A percentile compares a stretch with the other conserved stretches of the same genome.
Evolutionary conservation across 1,284 basidiomycete species (phyloP).

Genomic region (Leccinum pachyderme): DNA sequence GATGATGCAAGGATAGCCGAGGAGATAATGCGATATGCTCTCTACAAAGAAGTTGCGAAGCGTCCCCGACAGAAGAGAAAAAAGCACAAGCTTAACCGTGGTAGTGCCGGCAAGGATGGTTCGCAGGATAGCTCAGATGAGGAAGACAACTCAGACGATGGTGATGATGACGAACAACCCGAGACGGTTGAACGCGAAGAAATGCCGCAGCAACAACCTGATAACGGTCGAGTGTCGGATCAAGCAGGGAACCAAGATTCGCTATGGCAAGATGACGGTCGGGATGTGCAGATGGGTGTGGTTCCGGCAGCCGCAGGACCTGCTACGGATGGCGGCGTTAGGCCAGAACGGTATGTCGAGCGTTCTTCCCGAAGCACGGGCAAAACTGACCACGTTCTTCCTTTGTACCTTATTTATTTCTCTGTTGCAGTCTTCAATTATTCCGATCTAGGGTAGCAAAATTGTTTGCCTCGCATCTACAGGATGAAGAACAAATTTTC

Average conservation of each 20-base stretch:
- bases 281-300: conserved; percentile 62
- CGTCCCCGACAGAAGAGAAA: conserved; percentile 64
- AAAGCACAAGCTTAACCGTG: conserved; percentile 76
- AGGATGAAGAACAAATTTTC: conserved; percentile 75
- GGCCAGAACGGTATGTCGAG: conserved; percentile 54
- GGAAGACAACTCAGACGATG: conserved; percentile 45
- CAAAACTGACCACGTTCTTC: not conserved
- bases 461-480: conserved; percentile 66
- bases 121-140: conserved; percentile 43
- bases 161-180: conserved; percentile 35
- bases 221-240: conserved; percentile 31
- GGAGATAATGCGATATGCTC: conserved; percentile 93
- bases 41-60: conserved; percentile 97
- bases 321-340: conserved; percentile 42
- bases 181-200: conserved; percentile 52
- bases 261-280: conserved; percentile 60
- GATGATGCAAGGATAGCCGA: conserved; percentile 90
- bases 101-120: conserved; percentile 41
- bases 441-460: conserved; percentile 77
- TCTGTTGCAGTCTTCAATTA: conserved; percentile 56
- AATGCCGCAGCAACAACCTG: conserved; percentile 36
- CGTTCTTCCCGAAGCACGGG: not conserved
- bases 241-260: conserved; percentile 42
- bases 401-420: conserved; percentile 3
- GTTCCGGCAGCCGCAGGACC: conserved; percentile 38